phyloP scores from a whole-genome alignment of 805 yeast species.

The Myxozyma neglecta region DNA sequence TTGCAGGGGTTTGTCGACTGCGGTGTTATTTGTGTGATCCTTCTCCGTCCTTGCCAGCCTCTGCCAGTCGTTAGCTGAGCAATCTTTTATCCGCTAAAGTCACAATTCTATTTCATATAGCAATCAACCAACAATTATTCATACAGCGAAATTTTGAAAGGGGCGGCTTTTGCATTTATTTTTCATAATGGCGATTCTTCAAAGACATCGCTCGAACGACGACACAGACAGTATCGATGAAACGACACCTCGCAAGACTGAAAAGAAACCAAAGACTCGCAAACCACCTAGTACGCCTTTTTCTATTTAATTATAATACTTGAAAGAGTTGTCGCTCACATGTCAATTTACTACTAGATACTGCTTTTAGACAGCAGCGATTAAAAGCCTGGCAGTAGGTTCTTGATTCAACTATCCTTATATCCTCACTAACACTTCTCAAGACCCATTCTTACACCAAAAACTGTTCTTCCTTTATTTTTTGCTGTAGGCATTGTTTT shows the following conservation, averaged over 20 bases:
- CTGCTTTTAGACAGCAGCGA: constrained; percentile 55
- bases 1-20: too few relatives aligned
- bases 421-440: neutral
- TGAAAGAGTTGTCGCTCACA: neutral
- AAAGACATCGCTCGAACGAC: constrained; percentile 12
- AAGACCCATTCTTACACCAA: constrained; percentile 83
- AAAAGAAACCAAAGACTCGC: constrained; percentile 42
- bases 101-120: too few relatives aligned
- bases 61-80: too few relatives aligned
- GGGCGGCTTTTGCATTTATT: too few relatives aligned
- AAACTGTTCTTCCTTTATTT: constrained; percentile 82
- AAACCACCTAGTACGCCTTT: constrained; percentile 42
- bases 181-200: constrained; percentile 23
- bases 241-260: constrained; percentile 25
- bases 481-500: constrained; percentile 72
- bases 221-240: constrained; percentile 29
- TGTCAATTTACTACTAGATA: constrained; percentile 34
- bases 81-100: too few relatives aligned
- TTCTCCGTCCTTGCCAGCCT: too few relatives aligned
- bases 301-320: neutral
- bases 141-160: too few relatives aligned
- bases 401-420: neutral
- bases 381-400: constrained; percentile 62
- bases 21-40: too few relatives aligned
- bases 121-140: too few relatives aligned